Evolutionary conservation across 176 grass and related monocot species (phyloP).

Genomic region (Aegilops speltoides): DNA sequence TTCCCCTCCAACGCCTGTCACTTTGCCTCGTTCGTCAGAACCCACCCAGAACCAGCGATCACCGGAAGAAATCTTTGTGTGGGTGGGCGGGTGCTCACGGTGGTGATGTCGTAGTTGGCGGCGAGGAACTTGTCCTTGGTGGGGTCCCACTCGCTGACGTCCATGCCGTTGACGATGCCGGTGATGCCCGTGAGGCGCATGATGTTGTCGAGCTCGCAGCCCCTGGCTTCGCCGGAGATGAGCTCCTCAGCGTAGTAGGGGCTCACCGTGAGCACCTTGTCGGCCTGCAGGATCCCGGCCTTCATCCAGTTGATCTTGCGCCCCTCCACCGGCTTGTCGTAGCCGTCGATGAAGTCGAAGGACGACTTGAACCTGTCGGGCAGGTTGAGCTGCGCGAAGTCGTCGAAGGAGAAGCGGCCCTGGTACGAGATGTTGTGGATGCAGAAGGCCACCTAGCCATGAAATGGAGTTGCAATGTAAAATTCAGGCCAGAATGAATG

Average conservation of each 20-base stretch:
- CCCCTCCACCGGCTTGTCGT: constrained; percentile 83
- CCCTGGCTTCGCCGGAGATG: constrained; percentile 62
- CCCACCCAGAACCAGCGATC: neutral
- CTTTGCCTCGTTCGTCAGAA: constrained; percentile 21
- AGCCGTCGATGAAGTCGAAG: constrained; percentile 92
- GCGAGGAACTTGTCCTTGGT: constrained; percentile 77
- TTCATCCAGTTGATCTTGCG: constrained; percentile 99
- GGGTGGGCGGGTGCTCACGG: constrained; percentile 39
- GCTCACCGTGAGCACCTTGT: constrained; percentile 77
- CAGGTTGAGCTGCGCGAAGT: constrained; percentile 67
- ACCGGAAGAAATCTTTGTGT: neutral
- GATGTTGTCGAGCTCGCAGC: constrained; percentile 78
- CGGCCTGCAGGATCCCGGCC: constrained; percentile 65
- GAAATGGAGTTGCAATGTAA: neutral
- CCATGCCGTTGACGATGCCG: constrained; percentile 96
- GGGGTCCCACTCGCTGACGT: constrained; percentile 89
- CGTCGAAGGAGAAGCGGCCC: constrained; percentile 58
- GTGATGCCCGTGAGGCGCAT: constrained; percentile 57
- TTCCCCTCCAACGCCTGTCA: constrained; percentile 70
- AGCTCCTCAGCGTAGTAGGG: constrained; percentile 93
- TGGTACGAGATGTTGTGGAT: constrained; percentile 99
- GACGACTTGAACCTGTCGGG: constrained; percentile 75
- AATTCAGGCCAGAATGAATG: neutral
- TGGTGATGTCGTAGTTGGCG: constrained; percentile 62
- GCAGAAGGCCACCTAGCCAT: constrained; percentile 77